Evolutionary conservation across 1,284 basidiomycete genomes (phyloP), one percentile per base, ranked within the genome.

Genomic region (Tremellales sp.): DNA sequence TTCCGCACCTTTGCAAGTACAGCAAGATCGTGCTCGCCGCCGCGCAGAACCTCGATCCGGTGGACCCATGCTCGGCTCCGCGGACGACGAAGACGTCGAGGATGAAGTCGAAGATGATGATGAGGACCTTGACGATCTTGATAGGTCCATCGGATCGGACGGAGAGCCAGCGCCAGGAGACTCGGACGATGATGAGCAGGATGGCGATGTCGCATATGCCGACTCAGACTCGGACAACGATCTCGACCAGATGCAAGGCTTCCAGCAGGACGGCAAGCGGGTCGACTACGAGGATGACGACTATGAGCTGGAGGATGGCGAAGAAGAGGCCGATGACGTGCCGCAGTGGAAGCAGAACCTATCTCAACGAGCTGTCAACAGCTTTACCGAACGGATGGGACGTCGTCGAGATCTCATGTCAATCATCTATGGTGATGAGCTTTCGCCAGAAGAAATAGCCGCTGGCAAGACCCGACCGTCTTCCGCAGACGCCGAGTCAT

Each of bases 271-370:
- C 39, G 75, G 72, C 22, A 40, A 80, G 64, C 45, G 72, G 57
- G 43, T 71, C 56, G 61, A 74, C 48, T 41, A 72, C 43, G 65
- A 71, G 8, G 69, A 76, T 26, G 67, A 64, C 25, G 79, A 81
- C 11, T 77, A 78, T 11, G 66, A 65, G 10, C 56, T 61, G 12
- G 62, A 58, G 10, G 69, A 68, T 4, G 77, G 77, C 19, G 75
- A 68, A 11, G 67, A 60, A 43, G 64, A 59, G 31, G 65, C 61
- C 12, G 64, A 58, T 3, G 68, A 74, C 39, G 75, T 74, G 3
- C 88, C 88, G 0, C 76, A 76, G 56, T 94, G 89, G 90, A 94
- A 93, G 73, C 65, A 71, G n/a, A 80, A 86, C 61, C 76, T 94
- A 2, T 77, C 82, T 0, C 75, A 77, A 15, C 79, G 80, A 47